Evolutionary conservation across 1,284 basidiomycete species (phyloP), one percentile per base, ranked within the genome.

Genomic region (Uromyces viciae-fabae): DNA sequence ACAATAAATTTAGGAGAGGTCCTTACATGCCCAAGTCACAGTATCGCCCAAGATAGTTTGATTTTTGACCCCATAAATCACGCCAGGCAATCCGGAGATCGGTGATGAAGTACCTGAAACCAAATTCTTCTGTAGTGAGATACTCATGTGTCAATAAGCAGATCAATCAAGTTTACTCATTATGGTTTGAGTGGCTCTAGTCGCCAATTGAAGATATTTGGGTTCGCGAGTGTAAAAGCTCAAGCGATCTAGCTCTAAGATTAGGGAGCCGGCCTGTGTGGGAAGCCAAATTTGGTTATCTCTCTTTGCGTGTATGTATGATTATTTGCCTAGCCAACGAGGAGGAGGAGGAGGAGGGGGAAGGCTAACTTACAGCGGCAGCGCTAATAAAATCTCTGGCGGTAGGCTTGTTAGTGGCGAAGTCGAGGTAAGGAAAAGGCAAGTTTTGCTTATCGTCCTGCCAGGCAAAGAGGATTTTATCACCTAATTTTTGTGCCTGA

Each of bases 201-300:
- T 60, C 3, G 78, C 78, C 22, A 64, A 64, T 46, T 64, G 54
- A n/a, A 71, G 42, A 36, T 73, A 81, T 60, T 81, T 81, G 36
- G 52, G 42, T 22, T 81, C 36, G 9, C 56, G 71, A 19, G 78
- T 81, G 49, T 81, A 54, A 15, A 38, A 66, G 38, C 78, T 81
- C 31, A 81, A 38, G 22, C 78, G 69, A 74, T 81, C 78, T 28
- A 81, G 74, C 56, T 81, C 78, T 11, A 81, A 38, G n/a, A 74
- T 81, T 36, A 81, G 25, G 22, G 78, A 73, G 42, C 78, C 78
- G 3, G 78, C 78, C 78, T 81, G 31, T 25, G 33, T 38, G n/a
- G n/a, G n/a, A 52, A 14, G 49, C 14, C n/a, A n/a, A n/a, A 14
- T 52, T n/a, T n/a, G n/a, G 14, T 52, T n/a, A 52, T 14, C 49